Percentiles rank a stretch among this genome's conserved stretches.
Conservation (phyloP, 495 filamentous ascomycete genomes). For the Daldinia decipiens region DNA sequence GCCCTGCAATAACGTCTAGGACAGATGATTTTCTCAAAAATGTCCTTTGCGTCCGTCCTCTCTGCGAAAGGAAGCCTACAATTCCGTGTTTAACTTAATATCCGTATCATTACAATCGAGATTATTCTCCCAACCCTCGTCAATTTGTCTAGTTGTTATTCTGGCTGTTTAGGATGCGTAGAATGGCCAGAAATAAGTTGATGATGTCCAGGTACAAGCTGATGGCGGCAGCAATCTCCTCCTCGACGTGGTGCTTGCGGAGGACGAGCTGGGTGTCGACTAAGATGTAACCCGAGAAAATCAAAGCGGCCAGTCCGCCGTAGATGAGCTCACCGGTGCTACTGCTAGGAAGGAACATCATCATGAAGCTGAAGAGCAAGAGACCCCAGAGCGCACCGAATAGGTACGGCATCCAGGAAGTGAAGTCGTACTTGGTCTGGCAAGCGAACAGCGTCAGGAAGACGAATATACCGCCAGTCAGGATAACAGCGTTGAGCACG, state of each 20-base stretch:
- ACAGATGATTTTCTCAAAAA: not conserved
- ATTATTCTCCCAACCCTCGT: not conserved
- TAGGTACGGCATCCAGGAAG: conserved; percentile 93
- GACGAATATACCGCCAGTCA: conserved; percentile 93
- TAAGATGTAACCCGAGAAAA: conserved; percentile 94
- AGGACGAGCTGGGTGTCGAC: conserved; percentile 96
- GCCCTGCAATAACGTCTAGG: not conserved
- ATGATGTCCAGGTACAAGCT: conserved; percentile 95
- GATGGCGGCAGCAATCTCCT: conserved; percentile 97
- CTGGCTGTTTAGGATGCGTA: conserved; percentile 89
- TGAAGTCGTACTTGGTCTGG: conserved; percentile 99
- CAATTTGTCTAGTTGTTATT: conserved; percentile 72
- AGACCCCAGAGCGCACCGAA: conserved; percentile 90
- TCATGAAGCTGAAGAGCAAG: conserved; percentile 91
- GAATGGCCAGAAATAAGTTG: conserved; percentile 93
- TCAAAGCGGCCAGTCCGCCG: conserved; percentile 78
- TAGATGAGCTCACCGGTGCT: conserved; percentile 85
- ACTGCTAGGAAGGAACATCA: conserved; percentile 81
- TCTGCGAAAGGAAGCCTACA: not conserved
- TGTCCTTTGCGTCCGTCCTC: not conserved
- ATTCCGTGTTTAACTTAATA: not conserved
- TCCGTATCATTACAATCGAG: not conserved
- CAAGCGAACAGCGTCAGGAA: conserved; percentile 93
- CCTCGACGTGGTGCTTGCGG: conserved; percentile 95
- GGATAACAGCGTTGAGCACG: conserved; percentile 88